Percentiles rank a stretch among this genome's conserved stretches.
Evolutionary conservation across 2,329 filamentous ascomycete species (phyloP).

Genomic region (Fusarium sp.): DNA sequence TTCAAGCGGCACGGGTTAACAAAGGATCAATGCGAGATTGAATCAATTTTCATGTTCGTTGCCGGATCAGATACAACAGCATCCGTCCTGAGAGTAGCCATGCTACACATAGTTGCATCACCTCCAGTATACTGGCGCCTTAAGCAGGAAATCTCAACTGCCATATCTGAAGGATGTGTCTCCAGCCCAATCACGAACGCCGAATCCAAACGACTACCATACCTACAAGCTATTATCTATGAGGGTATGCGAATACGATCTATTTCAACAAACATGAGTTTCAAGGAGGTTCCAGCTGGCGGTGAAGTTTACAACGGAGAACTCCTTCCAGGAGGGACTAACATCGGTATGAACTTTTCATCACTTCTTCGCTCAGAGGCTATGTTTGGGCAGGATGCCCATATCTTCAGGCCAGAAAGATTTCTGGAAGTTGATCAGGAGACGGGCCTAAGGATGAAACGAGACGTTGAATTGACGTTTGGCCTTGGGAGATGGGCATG

Average conservation of each 20-base stretch:
- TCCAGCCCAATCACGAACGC: slow-evolving; percentile 3
- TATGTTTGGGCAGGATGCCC: background rate
- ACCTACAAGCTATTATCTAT: background rate
- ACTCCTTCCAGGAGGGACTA: background rate
- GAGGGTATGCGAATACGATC: background rate
- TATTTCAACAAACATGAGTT: slow-evolving; percentile 1
- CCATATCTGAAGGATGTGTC: background rate
- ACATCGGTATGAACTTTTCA: background rate
- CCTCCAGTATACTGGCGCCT: background rate
- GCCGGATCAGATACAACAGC: slow-evolving; percentile 4
- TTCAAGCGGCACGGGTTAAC: background rate
- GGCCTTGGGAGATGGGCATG: slow-evolving; percentile 5
- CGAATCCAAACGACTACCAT: background rate
- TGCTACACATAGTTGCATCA: background rate
- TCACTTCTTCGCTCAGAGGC: background rate
- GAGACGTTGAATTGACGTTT: slow-evolving; percentile 4
- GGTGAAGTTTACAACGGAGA: background rate
- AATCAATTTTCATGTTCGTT: slow-evolving; percentile 11
- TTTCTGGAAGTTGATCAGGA: background rate
- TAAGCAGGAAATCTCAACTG: background rate
- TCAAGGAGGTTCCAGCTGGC: background rate
- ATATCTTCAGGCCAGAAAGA: slow-evolving; percentile 4
- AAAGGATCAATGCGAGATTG: background rate
- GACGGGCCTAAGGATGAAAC: background rate
- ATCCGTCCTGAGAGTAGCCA: background rate